phyloP scores from a whole-genome alignment of 208 protist genomes.

The Acanthamoeba rhysodes region DNA sequence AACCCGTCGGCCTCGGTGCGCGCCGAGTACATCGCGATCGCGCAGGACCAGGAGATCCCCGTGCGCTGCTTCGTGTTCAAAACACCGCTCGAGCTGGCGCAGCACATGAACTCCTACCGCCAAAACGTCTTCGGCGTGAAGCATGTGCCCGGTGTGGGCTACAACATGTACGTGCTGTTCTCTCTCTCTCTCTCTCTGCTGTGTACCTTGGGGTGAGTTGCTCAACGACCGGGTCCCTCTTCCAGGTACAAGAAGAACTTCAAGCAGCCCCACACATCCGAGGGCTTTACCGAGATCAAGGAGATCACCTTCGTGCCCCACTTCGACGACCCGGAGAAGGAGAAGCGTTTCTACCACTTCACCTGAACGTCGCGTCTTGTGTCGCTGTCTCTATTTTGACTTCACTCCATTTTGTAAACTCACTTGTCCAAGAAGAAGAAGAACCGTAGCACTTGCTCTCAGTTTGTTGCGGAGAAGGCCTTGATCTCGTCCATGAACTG shows the following conservation, averaged over 20 bases:
- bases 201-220: background rate
- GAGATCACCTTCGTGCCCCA: conserved; percentile 77
- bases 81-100: conserved; percentile 48
- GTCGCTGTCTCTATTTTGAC: no score
- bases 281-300: conserved; percentile 77
- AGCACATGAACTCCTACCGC: conserved; percentile 75
- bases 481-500: conserved; percentile 80
- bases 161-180: conserved; percentile 5
- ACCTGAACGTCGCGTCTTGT: background rate
- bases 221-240: no score
- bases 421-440: no score
- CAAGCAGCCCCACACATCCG: background rate
- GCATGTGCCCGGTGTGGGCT: conserved; percentile 68
- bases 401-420: no score
- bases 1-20: conserved; percentile 51
- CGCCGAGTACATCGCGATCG: conserved; percentile 75
- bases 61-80: conserved; percentile 71
- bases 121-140: conserved; percentile 21
- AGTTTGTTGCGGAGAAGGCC: conserved; percentile 51
- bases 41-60: conserved; percentile 15
- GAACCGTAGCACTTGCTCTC: no score
- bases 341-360: conserved; percentile 73
- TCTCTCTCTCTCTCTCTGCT: background rate
- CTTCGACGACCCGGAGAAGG: conserved; percentile 51
- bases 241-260: conserved; percentile 77